Percentiles rank a stretch among this genome's conserved stretches.
Conservation (phyloP, 2,329 filamentous ascomycete genomes). For the Colletotrichum coccodes region DNA sequence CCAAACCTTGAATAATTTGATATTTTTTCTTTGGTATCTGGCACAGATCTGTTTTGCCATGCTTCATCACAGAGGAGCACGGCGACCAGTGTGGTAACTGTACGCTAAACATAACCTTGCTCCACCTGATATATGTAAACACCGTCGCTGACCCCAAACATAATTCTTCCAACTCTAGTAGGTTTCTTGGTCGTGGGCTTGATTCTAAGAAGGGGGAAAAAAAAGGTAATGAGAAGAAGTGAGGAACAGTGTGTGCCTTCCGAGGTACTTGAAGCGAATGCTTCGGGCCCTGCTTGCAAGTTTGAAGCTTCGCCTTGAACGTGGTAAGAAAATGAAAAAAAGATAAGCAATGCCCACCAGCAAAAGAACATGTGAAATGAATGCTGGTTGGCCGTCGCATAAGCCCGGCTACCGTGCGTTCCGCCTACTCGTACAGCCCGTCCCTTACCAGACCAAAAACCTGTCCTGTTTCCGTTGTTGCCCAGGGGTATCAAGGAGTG, state of each 20-base stretch:
- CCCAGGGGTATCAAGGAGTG: conserved; percentile 17
- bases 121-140: conserved; percentile 17
- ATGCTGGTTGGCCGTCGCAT: background rate
- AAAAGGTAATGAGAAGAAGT: background rate
- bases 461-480: conserved; percentile 6
- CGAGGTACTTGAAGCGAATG: background rate
- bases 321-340: conserved; percentile 29
- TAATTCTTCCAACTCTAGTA: conserved; percentile 10
- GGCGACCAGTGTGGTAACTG: background rate
- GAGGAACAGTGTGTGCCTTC: background rate
- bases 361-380: background rate
- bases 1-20: background rate
- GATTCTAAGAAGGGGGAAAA: conserved; percentile 3
- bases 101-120: background rate
- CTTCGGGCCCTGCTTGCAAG: conserved; percentile 14
- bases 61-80: background rate
- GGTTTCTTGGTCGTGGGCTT: conserved; percentile 7
- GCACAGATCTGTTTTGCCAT: too few relatives aligned
- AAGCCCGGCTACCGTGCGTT: background rate
- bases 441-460: conserved; percentile 2
- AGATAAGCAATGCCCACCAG: conserved; percentile 12
- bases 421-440: conserved; percentile 26
- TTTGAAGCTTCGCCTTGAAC: conserved; percentile 18
- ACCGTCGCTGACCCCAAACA: conserved; percentile 17
- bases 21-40: too few relatives aligned